Evolutionary conservation across 768 basidiomycete species (phyloP).

Genomic region (Auricularia heimuer): DNA sequence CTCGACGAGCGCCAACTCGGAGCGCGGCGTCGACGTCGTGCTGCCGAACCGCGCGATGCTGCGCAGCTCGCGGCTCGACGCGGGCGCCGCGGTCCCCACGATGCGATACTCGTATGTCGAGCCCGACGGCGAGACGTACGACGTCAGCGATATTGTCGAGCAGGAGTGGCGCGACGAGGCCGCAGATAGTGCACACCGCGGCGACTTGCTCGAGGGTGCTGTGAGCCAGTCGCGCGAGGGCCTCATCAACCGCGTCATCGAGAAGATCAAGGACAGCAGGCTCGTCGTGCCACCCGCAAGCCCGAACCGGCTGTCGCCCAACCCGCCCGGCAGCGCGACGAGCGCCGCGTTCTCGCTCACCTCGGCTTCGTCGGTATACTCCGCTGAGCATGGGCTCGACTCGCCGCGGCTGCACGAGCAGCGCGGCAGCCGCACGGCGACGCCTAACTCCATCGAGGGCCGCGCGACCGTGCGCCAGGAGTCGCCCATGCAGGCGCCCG

Average conservation of each 20-base stretch:
- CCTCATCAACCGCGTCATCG: slow-evolving; percentile 57
- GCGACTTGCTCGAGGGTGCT: slow-evolving; percentile 62
- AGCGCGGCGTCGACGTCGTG: slow-evolving; percentile 81
- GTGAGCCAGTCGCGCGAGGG: slow-evolving; percentile 47
- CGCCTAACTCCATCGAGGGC: not conserved
- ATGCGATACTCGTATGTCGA: slow-evolving; percentile 94
- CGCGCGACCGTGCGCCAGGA: not conserved
- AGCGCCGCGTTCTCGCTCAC: not conserved
- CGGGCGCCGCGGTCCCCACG: slow-evolving; percentile 36
- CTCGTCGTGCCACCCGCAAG: not conserved
- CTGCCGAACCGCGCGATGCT: slow-evolving; percentile 78
- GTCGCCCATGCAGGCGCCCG: not conserved
- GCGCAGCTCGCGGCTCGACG: slow-evolving; percentile 69
- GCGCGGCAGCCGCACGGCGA: not conserved
- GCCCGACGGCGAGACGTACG: slow-evolving; percentile 80
- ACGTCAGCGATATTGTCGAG: slow-evolving; percentile 89
- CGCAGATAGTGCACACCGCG: slow-evolving; percentile 27
- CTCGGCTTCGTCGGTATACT: not conserved
- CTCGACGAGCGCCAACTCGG: slow-evolving; percentile 72
- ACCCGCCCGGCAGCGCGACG: slow-evolving; percentile 5
- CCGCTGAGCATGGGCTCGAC: not conserved
- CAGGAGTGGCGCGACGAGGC: slow-evolving; percentile 56
- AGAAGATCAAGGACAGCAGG: slow-evolving; percentile 62
- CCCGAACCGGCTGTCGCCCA: slow-evolving; percentile 6
- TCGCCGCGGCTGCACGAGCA: not conserved